Base-by-base conservation (phyloP, 75 land plant genomes). In the Adiantum capillusveneris region DNA sequence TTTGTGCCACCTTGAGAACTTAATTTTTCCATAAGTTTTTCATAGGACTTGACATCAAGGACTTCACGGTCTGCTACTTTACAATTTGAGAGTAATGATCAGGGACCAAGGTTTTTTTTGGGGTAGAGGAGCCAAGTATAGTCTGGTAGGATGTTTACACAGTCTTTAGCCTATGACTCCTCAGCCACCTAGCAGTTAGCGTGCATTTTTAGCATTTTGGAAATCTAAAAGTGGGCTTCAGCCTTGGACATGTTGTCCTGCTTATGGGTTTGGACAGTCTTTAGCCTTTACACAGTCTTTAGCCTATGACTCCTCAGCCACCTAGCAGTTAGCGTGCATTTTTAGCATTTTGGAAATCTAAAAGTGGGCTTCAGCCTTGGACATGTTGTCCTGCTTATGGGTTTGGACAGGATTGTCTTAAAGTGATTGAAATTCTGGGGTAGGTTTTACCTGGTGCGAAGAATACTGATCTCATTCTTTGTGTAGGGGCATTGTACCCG, bases 381-480 rank as follows among this genome's bases (percentile, higher is more conserved):
- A 58, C 85, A 93, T 53, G 50, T 74, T 5, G 96, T 89, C 46
- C 96, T 89, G 69, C 80, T 90, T 25, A 84, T 87, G 30, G 98
- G 96, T 52, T 93, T 96, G 25, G 89, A 93, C 71, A 82, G 90
- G 48, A 81, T 96, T 29, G 89, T 85, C 63, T 85, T 89, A 53
- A 79, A 96, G 98, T 89, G 44, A 56, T 56, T 13, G 22, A 9
- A 11, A 58, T 48, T 44, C n/a, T n/a, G n/a, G n/a, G n/a, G n/a
- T n/a, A n/a, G n/a, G n/a, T n/a, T n/a, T n/a, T n/a, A n/a, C n/a
- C n/a, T n/a, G n/a, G n/a, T n/a, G n/a, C n/a, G n/a, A n/a, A n/a
- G n/a, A n/a, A n/a, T 11, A 30, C 16, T 7, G 3, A 2, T n/a
- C 6, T 55, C 13, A 6, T 45, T 2, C 25, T 26, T 25, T 25